phyloP scores from a whole-genome alignment of 169 alveolate genomes.

The Plasmodium malariae region DNA sequence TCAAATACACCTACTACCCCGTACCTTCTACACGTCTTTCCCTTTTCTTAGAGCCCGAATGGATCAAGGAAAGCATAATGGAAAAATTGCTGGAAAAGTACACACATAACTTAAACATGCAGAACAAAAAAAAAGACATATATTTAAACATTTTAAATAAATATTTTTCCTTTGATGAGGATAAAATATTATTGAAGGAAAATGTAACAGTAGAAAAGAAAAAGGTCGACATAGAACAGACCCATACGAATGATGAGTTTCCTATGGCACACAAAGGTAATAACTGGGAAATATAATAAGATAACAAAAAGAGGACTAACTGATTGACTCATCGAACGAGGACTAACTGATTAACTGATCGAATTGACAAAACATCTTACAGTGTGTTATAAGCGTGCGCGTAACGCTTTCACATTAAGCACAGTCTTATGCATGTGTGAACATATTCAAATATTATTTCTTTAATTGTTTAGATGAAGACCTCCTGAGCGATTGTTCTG shows the following conservation, averaged over 20 bases:
- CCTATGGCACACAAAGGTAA: background rate
- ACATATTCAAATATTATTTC: too few species aligned
- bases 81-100: slow-evolving; percentile 23
- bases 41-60: slow-evolving; percentile 39
- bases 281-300: too few species aligned
- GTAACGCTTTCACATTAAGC: too few species aligned
- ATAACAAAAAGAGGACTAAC: too few species aligned
- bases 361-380: too few species aligned
- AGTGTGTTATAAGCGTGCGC: too few species aligned
- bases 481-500: slow-evolving; percentile 3
- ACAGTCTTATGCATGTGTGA: too few species aligned
- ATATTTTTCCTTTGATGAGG: slow-evolving; percentile 26
- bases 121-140: slow-evolving; percentile 41
- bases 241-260: background rate
- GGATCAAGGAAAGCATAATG: slow-evolving; percentile 46
- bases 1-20: too few species aligned
- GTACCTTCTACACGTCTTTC: background rate
- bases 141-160: slow-evolving; percentile 18
- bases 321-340: too few species aligned
- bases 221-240: background rate
- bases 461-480: slow-evolving; percentile 30
- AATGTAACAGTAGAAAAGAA: slow-evolving; percentile 12
- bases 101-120: background rate
- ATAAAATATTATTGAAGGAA: slow-evolving; percentile 16
- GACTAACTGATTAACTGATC: too few species aligned